Conservation (phyloP, 1,139 yeast genomes). For the Protomyces pachydermus region DNA sequence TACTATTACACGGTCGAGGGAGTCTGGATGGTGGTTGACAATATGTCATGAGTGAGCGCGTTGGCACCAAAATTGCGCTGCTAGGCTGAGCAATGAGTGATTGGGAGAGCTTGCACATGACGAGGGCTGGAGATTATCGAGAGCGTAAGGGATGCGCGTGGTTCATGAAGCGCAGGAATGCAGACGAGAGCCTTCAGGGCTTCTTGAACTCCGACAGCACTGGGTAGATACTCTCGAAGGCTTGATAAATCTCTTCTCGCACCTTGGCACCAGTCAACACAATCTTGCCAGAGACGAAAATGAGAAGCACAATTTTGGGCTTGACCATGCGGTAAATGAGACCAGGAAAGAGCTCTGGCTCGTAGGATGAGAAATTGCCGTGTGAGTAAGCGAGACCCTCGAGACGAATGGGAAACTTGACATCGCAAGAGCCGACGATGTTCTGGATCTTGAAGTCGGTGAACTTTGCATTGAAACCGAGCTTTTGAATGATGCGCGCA, state of each 20-base stretch:
- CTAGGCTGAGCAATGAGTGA: too few species aligned
- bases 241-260: constrained; percentile 96
- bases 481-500: constrained; percentile 95
- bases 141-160: too few species aligned
- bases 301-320: constrained; percentile 91
- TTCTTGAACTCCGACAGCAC: constrained; percentile 97
- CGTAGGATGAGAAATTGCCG: constrained; percentile 93
- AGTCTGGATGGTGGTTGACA: too few species aligned
- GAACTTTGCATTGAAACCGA: constrained; percentile 86
- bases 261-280: constrained; percentile 98
- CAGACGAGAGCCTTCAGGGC: constrained; percentile 29
- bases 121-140: too few species aligned
- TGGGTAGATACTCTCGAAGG: constrained; percentile 93
- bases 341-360: constrained; percentile 98
- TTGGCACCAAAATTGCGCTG: too few species aligned
- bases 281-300: constrained; percentile 95
- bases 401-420: constrained; percentile 90
- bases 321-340: constrained; percentile 98
- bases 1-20: not conserved
- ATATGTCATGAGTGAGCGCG: too few species aligned
- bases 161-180: not conserved
- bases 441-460: constrained; percentile 97
- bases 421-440: constrained; percentile 95
- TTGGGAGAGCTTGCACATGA: too few species aligned
- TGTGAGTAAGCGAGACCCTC: constrained; percentile 98